These are phyloP conservation scores for Lasiodiplodia sp. DNA, from an alignment of 2,329 filamentous ascomycete species.

Conservation along the genomic window DNA sequence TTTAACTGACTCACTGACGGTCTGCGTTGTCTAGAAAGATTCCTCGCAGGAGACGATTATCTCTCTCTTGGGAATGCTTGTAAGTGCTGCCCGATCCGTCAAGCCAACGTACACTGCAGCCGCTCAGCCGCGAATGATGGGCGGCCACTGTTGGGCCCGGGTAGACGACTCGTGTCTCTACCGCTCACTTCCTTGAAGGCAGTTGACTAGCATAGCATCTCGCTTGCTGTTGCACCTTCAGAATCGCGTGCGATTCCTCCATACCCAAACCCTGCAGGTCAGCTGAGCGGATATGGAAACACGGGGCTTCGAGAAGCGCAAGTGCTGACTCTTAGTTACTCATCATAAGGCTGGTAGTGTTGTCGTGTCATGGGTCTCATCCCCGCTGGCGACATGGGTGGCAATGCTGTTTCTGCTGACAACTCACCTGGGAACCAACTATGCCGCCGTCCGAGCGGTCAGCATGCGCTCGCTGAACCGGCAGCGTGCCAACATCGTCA, in stretches of 20 bases:
- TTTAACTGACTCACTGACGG: conserved; percentile 13
- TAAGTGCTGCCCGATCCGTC: conserved; percentile 43
- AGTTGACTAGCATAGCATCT: conserved; percentile 1
- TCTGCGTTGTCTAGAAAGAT: conserved; percentile 67
- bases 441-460: conserved; percentile 82
- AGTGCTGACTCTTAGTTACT: conserved; percentile 24
- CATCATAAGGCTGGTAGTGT: conserved; percentile 70
- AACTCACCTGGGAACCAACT: conserved; percentile 84
- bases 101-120: not conserved
- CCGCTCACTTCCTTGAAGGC: not conserved
- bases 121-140: not conserved
- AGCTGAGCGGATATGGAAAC: conserved; percentile 25
- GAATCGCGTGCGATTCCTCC: conserved; percentile 1
- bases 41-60: conserved; percentile 95
- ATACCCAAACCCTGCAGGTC: conserved; percentile 1
- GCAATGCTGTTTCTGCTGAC: conserved; percentile 75
- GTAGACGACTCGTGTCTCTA: not conserved
- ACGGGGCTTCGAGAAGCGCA: conserved; percentile 19
- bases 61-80: conserved; percentile 84
- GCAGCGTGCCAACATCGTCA: conserved; percentile 82
- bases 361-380: conserved; percentile 78
- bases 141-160: conserved; percentile 5
- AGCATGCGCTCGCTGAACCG: conserved; percentile 84
- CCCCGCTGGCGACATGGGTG: conserved; percentile 74
- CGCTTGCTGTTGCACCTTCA: conserved; percentile 12